Base-by-base conservation (phyloP, 1,139 yeast species). In the Diutina catenulata region DNA sequence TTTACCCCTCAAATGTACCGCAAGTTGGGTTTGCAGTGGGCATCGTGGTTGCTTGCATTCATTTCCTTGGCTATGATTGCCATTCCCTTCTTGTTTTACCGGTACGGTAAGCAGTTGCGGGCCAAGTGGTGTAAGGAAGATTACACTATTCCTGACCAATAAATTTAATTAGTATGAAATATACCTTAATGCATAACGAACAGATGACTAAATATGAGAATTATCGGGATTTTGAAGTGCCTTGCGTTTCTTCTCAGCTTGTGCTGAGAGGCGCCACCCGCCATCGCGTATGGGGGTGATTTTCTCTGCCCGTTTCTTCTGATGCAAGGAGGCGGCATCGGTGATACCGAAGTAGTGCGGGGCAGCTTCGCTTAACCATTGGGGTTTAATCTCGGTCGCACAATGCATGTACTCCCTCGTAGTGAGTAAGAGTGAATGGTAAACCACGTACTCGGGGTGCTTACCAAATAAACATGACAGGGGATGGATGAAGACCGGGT, bases 351-450 rank as follows among this genome's bases (percentile, higher is more conserved):
- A 91, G 56, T 80, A 88, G 39, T 76, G 76, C 1, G 98, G 96
- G 2, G 97, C 97, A 28, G 76, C 70, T 48, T 82, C 87, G 6
- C 80, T 66, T 32, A 91, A 63, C 96, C 97, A 88, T 45, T 67
- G 66, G 0, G 96, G 88, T 41, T 86, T 93, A 38, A 91, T 78
- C 4, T 73, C 67, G 0, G 94, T 80, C 7, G 79, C 82, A 48
- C 86, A 81, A 42, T 86, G 93, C 95, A 91, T 86, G 55, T 87
- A 91, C 61, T 88, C 97, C 50, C 76, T 77, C 4, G 86, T 70
- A 0, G 97, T 91, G 49, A 84, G 64, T 36, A 88, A 63, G 40
- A 91, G 63, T 5, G 93, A 80, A 51, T 88, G 94, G 51, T 87
- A 91, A 2, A 91, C 64, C 39, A 87, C 93, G 50, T 81, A 82